Base-by-base conservation (phyloP, 1,284 basidiomycete genomes). In the Ganoderma meredithae region DNA sequence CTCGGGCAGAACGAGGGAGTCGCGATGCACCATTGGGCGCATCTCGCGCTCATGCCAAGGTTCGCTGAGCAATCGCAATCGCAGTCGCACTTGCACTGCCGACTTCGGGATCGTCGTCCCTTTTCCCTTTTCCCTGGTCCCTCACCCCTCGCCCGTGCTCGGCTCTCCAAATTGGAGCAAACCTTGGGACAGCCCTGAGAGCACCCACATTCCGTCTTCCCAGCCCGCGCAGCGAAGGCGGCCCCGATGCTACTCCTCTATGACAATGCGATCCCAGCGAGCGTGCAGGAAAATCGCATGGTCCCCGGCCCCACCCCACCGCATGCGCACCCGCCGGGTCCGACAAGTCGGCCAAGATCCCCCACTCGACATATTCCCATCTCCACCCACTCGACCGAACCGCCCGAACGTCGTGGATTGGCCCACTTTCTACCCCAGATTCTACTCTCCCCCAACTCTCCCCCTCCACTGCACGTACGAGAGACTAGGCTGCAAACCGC, bases 201-300 rank as follows among this genome's bases (percentile, higher is more conserved):
- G 25, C 53, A 31, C 53, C 53, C 25, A 33, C 31, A 55, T 25
- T 17, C 27, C 27, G 31, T n/a, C 53, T 52, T 53, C 47, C 27
- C 43, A 17, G 22, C 36, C 39, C 33, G 40, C 43, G 41, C 17
- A 9, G 43, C 47, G 19, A 33, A 52, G 27, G 62, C 56, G 43
- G 22, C 39, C 9, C 47, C 47, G 47, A 52, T 52, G 22, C 2
- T 52, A 52, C 47, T 52, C 47, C 47, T 33, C 70, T 77, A 41
- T 78, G 47, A 52, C 47, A 22, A 79, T 68, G 78, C 78, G 63
- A 75, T 76, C 47, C 74, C 75, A 9, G 65, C 70, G 39, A 70
- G 59, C 25, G 60, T 53, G 15, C 58, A 74, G 43, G 69, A 66
- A 9, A 9, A 74, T 69, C 10, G 72, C 75, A 9, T 77, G 76